Conservation (phyloP, 495 filamentous ascomycete species). For the Coniosporium apollinis region DNA sequence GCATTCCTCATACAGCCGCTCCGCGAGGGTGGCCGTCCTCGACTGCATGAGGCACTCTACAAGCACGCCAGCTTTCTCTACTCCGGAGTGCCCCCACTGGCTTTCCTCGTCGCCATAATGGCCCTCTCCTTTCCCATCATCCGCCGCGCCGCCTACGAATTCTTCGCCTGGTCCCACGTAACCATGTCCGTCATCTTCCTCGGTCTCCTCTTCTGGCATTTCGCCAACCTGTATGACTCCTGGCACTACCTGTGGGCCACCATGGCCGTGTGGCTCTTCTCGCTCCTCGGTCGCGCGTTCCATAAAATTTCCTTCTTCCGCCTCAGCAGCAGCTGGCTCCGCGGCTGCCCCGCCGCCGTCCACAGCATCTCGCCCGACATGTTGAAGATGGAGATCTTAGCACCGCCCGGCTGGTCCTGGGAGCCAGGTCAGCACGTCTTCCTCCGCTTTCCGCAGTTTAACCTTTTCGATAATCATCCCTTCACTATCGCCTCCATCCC, state of each 20-base stretch:
- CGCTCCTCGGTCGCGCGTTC: constrained; percentile 9
- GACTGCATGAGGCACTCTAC: too few relatives aligned
- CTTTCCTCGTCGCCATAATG: constrained; percentile 19
- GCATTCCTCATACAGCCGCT: constrained; percentile 31
- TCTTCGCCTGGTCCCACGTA: constrained; percentile 13
- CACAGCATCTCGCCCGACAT: constrained; percentile 5
- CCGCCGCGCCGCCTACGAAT: constrained; percentile 15
- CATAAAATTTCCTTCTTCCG: constrained; percentile 6
- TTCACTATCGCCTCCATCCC: constrained; percentile 16
- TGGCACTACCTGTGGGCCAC: constrained; percentile 20
- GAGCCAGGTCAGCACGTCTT: constrained; percentile 15
- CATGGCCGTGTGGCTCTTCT: constrained; percentile 11
- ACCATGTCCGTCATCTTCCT: constrained; percentile 12
- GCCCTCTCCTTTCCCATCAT: constrained; percentile 21
- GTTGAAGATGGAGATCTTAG: constrained; percentile 8
- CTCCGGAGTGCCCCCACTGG: constrained; percentile 22
- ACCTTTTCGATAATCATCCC: constrained; percentile 13
- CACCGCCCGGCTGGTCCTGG: constrained; percentile 3
- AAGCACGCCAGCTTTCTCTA: too few relatives aligned
- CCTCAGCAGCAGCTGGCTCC: constrained; percentile 6
- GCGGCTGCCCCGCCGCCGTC: constrained; percentile 1
- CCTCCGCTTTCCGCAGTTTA: constrained; percentile 12
- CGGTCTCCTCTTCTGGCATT: constrained; percentile 17
- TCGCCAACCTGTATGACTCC: constrained; percentile 8
- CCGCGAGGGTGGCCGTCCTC: constrained; percentile 16